Conservation (phyloP, 78 protist species). For the Chrysochromulina parva region DNA sequence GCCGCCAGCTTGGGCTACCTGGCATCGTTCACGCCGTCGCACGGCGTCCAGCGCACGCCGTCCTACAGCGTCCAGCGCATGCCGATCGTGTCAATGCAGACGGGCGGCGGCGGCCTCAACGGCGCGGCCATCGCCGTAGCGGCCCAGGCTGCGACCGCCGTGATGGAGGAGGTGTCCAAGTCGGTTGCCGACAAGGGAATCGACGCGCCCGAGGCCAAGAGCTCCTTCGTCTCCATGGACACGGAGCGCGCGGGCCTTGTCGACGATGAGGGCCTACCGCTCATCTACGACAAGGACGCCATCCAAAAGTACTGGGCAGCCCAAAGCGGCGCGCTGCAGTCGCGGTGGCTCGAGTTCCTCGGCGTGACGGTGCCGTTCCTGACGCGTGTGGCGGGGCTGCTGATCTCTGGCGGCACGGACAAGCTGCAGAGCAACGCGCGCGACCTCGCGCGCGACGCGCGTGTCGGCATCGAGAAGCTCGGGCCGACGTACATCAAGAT, state of each 20-base stretch:
- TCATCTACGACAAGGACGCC: slow-evolving; percentile 27
- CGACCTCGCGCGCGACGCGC: slow-evolving; percentile 27
- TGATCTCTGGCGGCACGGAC: slow-evolving; percentile 17
- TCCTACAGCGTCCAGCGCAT: no score
- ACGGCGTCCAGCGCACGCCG: no score
- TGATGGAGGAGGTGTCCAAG: neutral
- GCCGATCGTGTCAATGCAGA: no score
- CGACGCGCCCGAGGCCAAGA: neutral
- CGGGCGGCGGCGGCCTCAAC: no score
- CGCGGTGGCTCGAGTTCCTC: slow-evolving; percentile 40
- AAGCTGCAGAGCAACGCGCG: neutral
- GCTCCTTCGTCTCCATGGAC: slow-evolving; percentile 12
- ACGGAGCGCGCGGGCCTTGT: neutral
- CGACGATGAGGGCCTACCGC: slow-evolving; percentile 32
- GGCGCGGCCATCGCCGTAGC: slow-evolving; percentile 1
- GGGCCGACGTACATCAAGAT: slow-evolving; percentile 36
- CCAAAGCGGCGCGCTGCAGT: slow-evolving; percentile 40
- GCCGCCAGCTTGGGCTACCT: no score
- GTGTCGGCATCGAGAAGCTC: slow-evolving; percentile 22
- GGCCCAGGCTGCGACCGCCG: slow-evolving; percentile 22
- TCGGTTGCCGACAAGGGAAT: neutral
- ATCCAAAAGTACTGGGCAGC: slow-evolving; percentile 28
- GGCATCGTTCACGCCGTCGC: no score
- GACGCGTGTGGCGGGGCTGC: slow-evolving; percentile 13
- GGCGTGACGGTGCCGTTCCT: slow-evolving; percentile 33